phyloP scores from a whole-genome alignment of 1,139 yeast species.

The Yamadazyma buinensis region DNA sequence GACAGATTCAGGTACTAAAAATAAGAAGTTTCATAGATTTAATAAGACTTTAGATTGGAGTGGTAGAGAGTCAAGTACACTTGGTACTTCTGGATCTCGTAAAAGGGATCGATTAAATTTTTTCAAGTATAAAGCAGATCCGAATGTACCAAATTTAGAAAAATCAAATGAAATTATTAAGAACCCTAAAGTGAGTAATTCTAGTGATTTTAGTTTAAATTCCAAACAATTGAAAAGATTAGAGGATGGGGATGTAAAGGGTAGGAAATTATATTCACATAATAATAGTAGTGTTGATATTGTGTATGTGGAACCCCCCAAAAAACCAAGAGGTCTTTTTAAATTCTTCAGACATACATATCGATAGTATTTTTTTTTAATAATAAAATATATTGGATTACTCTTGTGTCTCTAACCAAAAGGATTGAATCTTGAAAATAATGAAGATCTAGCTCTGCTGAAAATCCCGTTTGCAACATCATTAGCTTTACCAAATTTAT shows the following conservation, averaged over 20 bases:
- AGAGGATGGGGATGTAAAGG: constrained; percentile 6
- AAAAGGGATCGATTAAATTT: no score
- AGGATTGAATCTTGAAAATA: constrained; percentile 51
- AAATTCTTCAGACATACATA: no score
- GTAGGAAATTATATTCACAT: constrained; percentile 6
- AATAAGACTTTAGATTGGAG: not conserved
- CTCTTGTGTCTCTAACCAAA: constrained; percentile 22
- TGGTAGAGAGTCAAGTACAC: no score
- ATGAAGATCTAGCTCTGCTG: constrained; percentile 44
- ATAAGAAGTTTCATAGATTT: not conserved
- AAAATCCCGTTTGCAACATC: constrained; percentile 47
- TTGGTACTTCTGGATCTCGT: no score
- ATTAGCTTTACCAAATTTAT: constrained; percentile 79
- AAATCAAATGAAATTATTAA: not conserved
- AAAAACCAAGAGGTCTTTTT: no score
- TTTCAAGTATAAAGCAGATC: not conserved
- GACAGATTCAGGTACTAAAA: no score
- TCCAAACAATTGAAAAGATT: constrained; percentile 1
- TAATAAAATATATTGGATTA: no score
- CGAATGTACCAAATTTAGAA: not conserved
- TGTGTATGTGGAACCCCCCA: no score
- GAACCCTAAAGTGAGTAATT: not conserved
- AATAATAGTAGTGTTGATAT: constrained; percentile 4
- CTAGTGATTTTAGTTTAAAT: not conserved
- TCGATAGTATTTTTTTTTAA: no score